Conservation (phyloP, 2,329 filamentous ascomycete genomes). For the Aspergillus eucalypticola region DNA sequence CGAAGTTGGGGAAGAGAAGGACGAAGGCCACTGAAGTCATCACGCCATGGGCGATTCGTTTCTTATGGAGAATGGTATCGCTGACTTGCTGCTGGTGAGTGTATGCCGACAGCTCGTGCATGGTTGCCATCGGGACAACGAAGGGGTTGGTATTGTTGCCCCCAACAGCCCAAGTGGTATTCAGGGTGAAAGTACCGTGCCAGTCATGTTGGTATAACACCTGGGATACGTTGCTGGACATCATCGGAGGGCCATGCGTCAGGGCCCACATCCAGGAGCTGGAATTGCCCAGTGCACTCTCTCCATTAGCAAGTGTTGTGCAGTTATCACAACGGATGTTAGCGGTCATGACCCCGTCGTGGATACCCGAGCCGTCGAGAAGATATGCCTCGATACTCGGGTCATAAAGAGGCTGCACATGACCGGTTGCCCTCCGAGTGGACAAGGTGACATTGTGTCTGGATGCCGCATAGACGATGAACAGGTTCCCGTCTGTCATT, state of each 20-base stretch:
- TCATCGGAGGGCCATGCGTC: constrained; percentile 47
- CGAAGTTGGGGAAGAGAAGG: constrained; percentile 39
- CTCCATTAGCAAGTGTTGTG: constrained; percentile 21
- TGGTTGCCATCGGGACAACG: constrained; percentile 4
- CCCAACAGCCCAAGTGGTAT: constrained; percentile 53
- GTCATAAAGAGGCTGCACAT: constrained; percentile 52
- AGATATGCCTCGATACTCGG: constrained; percentile 52
- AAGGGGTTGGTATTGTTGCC: constrained; percentile 45
- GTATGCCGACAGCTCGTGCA: constrained; percentile 9
- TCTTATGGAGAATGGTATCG: constrained; percentile 20
- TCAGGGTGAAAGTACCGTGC: constrained; percentile 47
- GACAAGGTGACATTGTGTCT: constrained; percentile 63
- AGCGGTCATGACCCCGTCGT: constrained; percentile 56
- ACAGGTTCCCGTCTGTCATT: constrained; percentile 62
- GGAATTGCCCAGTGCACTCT: constrained; percentile 18
- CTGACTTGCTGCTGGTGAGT: constrained; percentile 17
- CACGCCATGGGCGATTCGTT: constrained; percentile 21
- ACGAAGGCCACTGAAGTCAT: constrained; percentile 40
- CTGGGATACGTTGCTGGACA: constrained; percentile 48
- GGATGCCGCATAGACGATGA: constrained; percentile 60
- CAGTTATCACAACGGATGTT: constrained; percentile 52
- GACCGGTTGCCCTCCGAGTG: constrained; percentile 52
- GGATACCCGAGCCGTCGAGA: constrained; percentile 61
- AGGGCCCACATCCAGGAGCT: constrained; percentile 33
- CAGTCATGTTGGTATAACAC: constrained; percentile 49